phyloP scores from a whole-genome alignment of 2,329 filamentous ascomycete genomes.

The Penicillium verrucosum region DNA sequence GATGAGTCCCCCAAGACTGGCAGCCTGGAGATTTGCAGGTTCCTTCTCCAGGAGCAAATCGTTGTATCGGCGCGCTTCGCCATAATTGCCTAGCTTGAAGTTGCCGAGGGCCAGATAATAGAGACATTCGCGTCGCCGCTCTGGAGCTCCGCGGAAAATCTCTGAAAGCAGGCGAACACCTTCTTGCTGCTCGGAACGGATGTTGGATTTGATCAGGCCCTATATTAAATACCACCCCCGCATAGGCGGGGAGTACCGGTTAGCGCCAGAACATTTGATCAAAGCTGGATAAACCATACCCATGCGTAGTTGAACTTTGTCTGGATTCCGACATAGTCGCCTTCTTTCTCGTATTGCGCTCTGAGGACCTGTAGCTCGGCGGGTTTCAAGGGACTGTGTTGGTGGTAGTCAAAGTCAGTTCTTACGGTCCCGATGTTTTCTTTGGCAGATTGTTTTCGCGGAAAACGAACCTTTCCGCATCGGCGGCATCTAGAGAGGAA shows the following conservation, averaged over 20 bases:
- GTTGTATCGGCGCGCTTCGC: slow-evolving; percentile 90
- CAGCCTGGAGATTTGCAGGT: slow-evolving; percentile 84
- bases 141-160: slow-evolving; percentile 90
- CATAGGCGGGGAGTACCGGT: slow-evolving; percentile 12
- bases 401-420: slow-evolving; percentile 7
- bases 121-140: slow-evolving; percentile 92
- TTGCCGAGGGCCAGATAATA: slow-evolving; percentile 97
- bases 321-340: slow-evolving; percentile 92
- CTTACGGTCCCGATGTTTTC: background rate
- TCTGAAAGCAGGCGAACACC: slow-evolving; percentile 91
- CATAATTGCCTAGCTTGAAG: slow-evolving; percentile 98
- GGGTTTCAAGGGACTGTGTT: slow-evolving; percentile 77
- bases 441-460: background rate
- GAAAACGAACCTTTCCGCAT: slow-evolving; percentile 78
- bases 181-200: slow-evolving; percentile 83
- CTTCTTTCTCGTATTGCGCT: slow-evolving; percentile 94
- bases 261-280: background rate
- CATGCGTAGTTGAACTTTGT: slow-evolving; percentile 99
- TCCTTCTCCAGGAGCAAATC: slow-evolving; percentile 88
- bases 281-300: slow-evolving; percentile 55
- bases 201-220: slow-evolving; percentile 92
- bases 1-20: slow-evolving; percentile 80
- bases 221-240: slow-evolving; percentile 36
- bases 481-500: slow-evolving; percentile 73
- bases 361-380: slow-evolving; percentile 90